phyloP scores from a whole-genome alignment of 805 yeast species.

The Suhomyces faveliae region DNA sequence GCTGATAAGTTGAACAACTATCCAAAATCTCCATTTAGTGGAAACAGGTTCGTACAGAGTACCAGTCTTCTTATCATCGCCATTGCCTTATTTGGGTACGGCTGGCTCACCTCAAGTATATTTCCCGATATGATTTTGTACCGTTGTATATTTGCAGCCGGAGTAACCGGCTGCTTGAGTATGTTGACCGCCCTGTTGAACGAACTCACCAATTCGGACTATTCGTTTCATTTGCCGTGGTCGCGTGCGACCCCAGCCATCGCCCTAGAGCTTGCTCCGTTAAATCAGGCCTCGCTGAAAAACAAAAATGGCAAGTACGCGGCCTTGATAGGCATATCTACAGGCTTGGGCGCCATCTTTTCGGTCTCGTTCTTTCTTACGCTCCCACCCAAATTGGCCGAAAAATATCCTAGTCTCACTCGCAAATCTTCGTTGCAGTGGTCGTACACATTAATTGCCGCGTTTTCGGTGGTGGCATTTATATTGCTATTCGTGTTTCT shows the following conservation, averaged over 20 bases:
- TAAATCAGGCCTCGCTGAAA: neutral
- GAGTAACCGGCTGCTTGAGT: slow-evolving; percentile 53
- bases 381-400: slow-evolving; percentile 51
- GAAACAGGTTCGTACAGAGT: slow-evolving; percentile 53
- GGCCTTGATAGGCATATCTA: slow-evolving; percentile 58
- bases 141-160: slow-evolving; percentile 59
- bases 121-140: slow-evolving; percentile 50
- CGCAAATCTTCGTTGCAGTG: slow-evolving; percentile 42
- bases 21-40: slow-evolving; percentile 27
- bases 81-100: slow-evolving; percentile 48
- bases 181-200: slow-evolving; percentile 62
- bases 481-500: slow-evolving; percentile 40
- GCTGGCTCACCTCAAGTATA: slow-evolving; percentile 32
- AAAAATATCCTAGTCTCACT: slow-evolving; percentile 34
- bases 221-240: slow-evolving; percentile 13
- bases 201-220: slow-evolving; percentile 50
- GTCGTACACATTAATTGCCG: slow-evolving; percentile 52
- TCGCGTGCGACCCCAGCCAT: too few species aligned
- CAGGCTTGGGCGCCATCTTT: slow-evolving; percentile 68
- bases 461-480: slow-evolving; percentile 38
- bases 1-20: slow-evolving; percentile 48
- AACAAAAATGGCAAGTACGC: slow-evolving; percentile 49
- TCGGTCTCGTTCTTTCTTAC: slow-evolving; percentile 57
- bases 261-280: neutral
- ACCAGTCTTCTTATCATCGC: slow-evolving; percentile 50